Evolutionary conservation across 2,329 filamentous ascomycete species (phyloP), one percentile per base, ranked within the genome.

Genomic region (Salinomyces thailandicus): DNA sequence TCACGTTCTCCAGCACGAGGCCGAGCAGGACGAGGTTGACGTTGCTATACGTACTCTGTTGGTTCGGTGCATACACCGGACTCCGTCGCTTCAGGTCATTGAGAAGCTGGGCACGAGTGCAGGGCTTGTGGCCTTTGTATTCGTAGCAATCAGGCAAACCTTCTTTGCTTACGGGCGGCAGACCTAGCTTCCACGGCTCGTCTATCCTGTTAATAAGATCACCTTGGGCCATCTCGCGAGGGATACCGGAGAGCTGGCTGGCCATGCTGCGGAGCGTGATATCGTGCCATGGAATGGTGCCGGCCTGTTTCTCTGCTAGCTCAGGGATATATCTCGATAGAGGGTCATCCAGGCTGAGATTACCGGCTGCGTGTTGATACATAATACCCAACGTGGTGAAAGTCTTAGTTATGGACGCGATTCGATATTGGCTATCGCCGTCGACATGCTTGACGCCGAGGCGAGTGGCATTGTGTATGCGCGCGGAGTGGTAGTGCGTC

Each of bases 311-410:
- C 1, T 52, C 50, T 0, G 60, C 58, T 0, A 77, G 60, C 18
- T 70, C 68, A 0, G 71, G 70, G 3, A 67, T 59, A 3, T 72
- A 39, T 0, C 50, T 27, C 0, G 60, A 58, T 0, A 75, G 43
- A 19, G 72, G 64, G 4, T 61, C 62, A 5, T 66, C 61, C 0
- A 75, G 57, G 2, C 51, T 52, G 0, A 76, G 44, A 0, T 66
- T 55, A 0, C 69, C 71, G 5, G 66, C 62, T 18, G 74, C 68
- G 2, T 75, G 68, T 34, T 69, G 69, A 36, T 74, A 66, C 9
- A 77, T 49, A 2, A 65, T 61, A 2, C 70, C 68, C 33, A 77
- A 62, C 2, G 63, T 63, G 2, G 72, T 66, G 37, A 73, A 50
- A 2, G 74, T 51, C 37, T 67, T 67, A 5, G 62, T 63, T 36